phyloP scores from a whole-genome alignment of 2,329 filamentous ascomycete genomes.

The Zymoseptoria crescenta region DNA sequence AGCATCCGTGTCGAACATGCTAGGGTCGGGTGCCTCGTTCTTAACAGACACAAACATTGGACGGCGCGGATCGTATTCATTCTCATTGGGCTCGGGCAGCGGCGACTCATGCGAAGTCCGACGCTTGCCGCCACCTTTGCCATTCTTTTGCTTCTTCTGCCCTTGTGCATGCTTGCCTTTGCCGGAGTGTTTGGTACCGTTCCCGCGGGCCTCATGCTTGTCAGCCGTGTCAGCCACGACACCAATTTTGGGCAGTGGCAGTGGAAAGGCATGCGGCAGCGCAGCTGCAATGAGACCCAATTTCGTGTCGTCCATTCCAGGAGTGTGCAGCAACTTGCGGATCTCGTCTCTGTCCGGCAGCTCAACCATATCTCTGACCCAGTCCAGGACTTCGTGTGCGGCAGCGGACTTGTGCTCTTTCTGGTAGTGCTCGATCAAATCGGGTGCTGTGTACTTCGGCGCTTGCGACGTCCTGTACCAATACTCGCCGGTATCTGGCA shows the following conservation, averaged over 20 bases:
- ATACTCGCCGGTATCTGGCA: slow-evolving; percentile 28
- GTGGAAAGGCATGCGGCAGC: slow-evolving; percentile 33
- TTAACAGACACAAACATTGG: slow-evolving; percentile 25
- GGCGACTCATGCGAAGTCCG: slow-evolving; percentile 21
- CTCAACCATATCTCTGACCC: slow-evolving; percentile 55
- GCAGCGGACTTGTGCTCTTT: slow-evolving; percentile 45
- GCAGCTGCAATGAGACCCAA: slow-evolving; percentile 26
- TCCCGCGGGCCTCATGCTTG: slow-evolving; percentile 13
- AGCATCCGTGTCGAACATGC: slow-evolving; percentile 26
- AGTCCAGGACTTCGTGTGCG: slow-evolving; percentile 38
- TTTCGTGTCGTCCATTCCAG: slow-evolving; percentile 52
- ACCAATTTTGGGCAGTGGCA: slow-evolving; percentile 37
- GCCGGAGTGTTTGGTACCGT: slow-evolving; percentile 20
- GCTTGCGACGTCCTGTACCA: slow-evolving; percentile 31
- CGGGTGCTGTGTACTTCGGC: slow-evolving; percentile 40
- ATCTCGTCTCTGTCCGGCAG: slow-evolving; percentile 47
- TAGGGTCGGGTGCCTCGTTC: slow-evolving; percentile 18
- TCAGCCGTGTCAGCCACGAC: slow-evolving; percentile 21
- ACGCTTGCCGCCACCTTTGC: slow-evolving; percentile 21
- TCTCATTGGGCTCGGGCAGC: slow-evolving; percentile 33
- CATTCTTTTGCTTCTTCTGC: slow-evolving; percentile 4
- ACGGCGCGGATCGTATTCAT: slow-evolving; percentile 43
- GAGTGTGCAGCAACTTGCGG: slow-evolving; percentile 41
- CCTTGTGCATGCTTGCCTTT: slow-evolving; percentile 23
- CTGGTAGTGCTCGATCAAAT: slow-evolving; percentile 53